phyloP scores from a whole-genome alignment of 2,329 filamentous ascomycete species.

The Lasiodiplodia sp. region DNA sequence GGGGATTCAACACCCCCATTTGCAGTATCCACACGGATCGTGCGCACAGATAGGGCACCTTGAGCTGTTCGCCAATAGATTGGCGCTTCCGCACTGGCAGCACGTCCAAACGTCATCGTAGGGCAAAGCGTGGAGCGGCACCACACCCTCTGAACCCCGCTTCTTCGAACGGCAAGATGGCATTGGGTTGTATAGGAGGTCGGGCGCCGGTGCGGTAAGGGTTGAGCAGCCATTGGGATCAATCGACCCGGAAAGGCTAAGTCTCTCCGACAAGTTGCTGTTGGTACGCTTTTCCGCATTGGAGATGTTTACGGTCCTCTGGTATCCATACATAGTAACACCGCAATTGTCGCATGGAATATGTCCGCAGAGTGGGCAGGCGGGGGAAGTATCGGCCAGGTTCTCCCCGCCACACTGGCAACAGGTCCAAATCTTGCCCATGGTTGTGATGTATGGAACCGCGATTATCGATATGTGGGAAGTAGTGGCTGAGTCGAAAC shows the following conservation, averaged over 20 bases:
- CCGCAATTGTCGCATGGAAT: neutral
- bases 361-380: constrained; percentile 21
- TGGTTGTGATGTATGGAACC: neutral
- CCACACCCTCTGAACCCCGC: neutral
- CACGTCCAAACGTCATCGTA: neutral
- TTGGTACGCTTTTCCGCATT: neutral
- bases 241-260: neutral
- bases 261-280: neutral
- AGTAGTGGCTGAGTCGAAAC: neutral
- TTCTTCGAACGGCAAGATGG: neutral
- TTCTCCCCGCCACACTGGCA: neutral
- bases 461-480: neutral
- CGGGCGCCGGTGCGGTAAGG: too few relatives aligned
- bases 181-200: neutral
- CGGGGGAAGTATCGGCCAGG: neutral
- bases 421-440: neutral
- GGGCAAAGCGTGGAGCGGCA: neutral
- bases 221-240: too few relatives aligned
- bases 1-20: neutral
- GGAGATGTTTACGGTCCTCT: too few relatives aligned
- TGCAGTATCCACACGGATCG: neutral
- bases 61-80: neutral
- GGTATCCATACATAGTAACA: neutral
- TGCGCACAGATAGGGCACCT: neutral
- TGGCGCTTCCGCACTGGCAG: neutral